Evolutionary conservation across 2,329 filamentous ascomycete species (phyloP).

Genomic region (Colletotrichum karsti): DNA sequence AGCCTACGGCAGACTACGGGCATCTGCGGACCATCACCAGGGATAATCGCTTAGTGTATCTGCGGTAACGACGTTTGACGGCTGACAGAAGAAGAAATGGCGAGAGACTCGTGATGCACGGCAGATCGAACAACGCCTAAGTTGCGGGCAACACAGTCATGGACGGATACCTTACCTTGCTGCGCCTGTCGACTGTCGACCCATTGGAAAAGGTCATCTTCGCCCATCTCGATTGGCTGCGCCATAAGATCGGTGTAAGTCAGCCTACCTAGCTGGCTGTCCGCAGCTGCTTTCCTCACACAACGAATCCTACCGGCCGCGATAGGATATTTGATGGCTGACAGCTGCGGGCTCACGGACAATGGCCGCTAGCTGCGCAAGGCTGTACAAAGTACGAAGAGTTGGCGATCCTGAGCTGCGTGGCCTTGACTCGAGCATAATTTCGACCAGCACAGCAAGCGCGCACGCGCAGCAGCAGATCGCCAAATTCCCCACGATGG

Average conservation of each 20-base stretch:
- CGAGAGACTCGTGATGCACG: not conserved
- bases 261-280: slow-evolving; percentile 9
- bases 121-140: too few species aligned
- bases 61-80: slow-evolving; percentile 23
- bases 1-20: not conserved
- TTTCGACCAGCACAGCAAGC: not conserved
- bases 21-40: slow-evolving; percentile 2
- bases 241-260: slow-evolving; percentile 4
- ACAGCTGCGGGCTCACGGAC: slow-evolving; percentile 13
- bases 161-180: too few species aligned
- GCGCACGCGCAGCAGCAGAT: not conserved
- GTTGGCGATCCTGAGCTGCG: not conserved
- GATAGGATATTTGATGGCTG: too few species aligned
- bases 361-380: slow-evolving; percentile 1
- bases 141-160: too few species aligned
- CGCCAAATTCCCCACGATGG: slow-evolving; percentile 6
- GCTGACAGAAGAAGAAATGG: slow-evolving; percentile 16
- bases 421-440: slow-evolving; percentile 9
- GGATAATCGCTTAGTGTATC: slow-evolving; percentile 19
- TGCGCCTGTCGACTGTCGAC: slow-evolving; percentile 12
- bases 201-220: not conserved
- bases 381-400: too few species aligned
- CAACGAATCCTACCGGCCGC: too few species aligned
- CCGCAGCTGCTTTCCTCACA: not conserved
- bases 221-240: not conserved